Evolutionary conservation across 768 basidiomycete species (phyloP), one percentile per base, ranked within the genome.

Genomic region (Leccinum obscurum): DNA sequence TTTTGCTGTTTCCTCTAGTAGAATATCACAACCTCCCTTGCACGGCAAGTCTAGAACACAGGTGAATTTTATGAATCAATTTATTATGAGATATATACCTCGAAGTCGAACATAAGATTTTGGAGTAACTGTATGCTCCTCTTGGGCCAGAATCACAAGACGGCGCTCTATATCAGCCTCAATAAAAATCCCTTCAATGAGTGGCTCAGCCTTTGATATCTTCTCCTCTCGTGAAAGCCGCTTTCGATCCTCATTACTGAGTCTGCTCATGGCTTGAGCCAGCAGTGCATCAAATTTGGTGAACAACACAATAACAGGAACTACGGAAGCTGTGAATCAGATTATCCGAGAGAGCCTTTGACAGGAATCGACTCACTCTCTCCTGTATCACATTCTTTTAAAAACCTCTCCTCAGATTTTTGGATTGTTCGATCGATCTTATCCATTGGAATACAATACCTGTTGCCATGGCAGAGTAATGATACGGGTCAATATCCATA

Each of bases 241-340:
- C 3, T 13, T 41, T 17, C 28, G n/a, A 53, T 56, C 41, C 17
- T 7, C 17, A 20, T 20, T 20, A 2, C 20, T 1, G 13, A 62
- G 10, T 17, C 34, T 60, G 22, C 35, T 35, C 2, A 56, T 1
- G 8, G 59, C 62, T 3, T 44, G 22, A 3, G 55, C 11, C 28
- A 39, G 28, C 6, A 63, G 55, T 3, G 62, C 59, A 39, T 63
- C 59, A 22, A 50, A 63, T 17, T 63, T 63, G 1, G 59, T 63
- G 53, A 63, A 62, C 20, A 62, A 5, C 8, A 63, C 56, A 1
- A 63, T 20, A 8, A 61, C 55, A 9, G 62, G 48, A 24, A 49
- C 48, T 49, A 6, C 1, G 3, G 9, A 24, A 14, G 10, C 13
- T 13, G 6, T 24, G 13, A 49, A 8, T 30, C 28, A 1, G 8